Evolutionary conservation across 179 eudicot species (phyloP).

Genomic region (Spergularia azorica): DNA sequence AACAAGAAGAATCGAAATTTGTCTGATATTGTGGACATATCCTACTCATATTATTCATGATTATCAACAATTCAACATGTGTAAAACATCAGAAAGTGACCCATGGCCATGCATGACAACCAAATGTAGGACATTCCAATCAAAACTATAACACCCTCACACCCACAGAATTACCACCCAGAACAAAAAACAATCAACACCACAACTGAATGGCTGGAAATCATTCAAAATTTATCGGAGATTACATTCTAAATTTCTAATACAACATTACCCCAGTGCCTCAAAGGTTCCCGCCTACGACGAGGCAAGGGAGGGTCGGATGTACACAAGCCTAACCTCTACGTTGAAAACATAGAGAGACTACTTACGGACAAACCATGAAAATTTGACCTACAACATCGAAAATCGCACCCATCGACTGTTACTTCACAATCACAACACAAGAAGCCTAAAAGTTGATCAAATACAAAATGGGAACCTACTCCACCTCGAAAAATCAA

Average conservation of each 20-base stretch:
- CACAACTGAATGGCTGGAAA: background rate
- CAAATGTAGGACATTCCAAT: slow-evolving; percentile 13
- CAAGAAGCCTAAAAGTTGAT: background rate
- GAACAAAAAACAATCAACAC: too few relatives aligned
- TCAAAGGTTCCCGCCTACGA: too few relatives aligned
- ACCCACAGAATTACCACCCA: background rate
- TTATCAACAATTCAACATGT: background rate
- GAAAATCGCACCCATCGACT: too few relatives aligned
- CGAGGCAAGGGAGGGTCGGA: too few relatives aligned
- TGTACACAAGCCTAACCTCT: too few relatives aligned
- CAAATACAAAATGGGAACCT: background rate
- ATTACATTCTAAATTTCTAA: background rate
- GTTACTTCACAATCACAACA: too few relatives aligned
- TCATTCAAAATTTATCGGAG: background rate
- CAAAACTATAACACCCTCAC: background rate
- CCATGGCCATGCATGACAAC: background rate
- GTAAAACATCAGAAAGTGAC: background rate
- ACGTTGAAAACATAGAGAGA: too few relatives aligned
- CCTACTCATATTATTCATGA: background rate
- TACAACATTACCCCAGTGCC: too few relatives aligned
- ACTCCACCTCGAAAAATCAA: background rate
- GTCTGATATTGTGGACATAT: background rate
- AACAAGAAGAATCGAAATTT: background rate
- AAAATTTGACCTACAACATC: background rate
- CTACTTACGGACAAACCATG: too few relatives aligned